Evolutionary conservation across 306 rosid species (phyloP).

Genomic region (Styphnolobium japonicum): DNA sequence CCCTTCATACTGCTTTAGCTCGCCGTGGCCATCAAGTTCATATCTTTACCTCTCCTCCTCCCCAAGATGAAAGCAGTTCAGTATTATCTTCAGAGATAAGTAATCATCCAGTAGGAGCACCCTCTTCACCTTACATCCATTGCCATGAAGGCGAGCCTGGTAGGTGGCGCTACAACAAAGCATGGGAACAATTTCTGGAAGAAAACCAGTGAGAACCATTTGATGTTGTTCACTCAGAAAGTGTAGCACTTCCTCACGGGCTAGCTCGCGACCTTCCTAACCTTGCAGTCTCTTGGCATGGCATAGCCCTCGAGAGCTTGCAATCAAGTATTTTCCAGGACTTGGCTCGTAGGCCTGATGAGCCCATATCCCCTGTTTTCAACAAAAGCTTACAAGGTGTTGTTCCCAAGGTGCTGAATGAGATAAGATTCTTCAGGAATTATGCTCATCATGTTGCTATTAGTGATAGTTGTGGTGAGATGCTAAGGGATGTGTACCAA

Average conservation of each 20-base stretch:
- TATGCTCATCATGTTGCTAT: conserved; percentile 87
- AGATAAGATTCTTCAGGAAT: conserved; percentile 79
- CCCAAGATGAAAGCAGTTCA: conserved; percentile 20
- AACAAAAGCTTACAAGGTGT: conserved; percentile 64
- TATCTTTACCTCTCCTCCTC: conserved; percentile 84
- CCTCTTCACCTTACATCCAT: conserved; percentile 62
- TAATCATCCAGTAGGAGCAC: conserved; percentile 21
- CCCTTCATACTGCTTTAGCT: conserved; percentile 77
- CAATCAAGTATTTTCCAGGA: conserved; percentile 86
- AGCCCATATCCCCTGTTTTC: conserved; percentile 63
- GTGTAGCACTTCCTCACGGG: conserved; percentile 93
- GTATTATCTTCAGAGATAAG: neutral
- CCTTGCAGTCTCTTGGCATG: conserved; percentile 97
- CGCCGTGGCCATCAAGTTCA: conserved; percentile 86
- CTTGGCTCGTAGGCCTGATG: conserved; percentile 48
- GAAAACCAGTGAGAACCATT: conserved; percentile 54
- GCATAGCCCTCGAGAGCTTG: conserved; percentile 87
- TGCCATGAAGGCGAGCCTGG: conserved; percentile 89
- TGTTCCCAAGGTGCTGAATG: conserved; percentile 74
- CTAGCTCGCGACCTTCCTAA: conserved; percentile 59
- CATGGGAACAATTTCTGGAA: conserved; percentile 75
- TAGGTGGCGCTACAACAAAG: conserved; percentile 86
- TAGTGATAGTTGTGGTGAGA: conserved; percentile 93
- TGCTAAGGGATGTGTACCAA: conserved; percentile 85
- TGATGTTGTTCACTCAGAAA: conserved; percentile 92